A percentile compares a stretch with the other conserved stretches of the same genome.
phyloP scores from a whole-genome alignment of 192 early-diverging fungal genomes.

The Coemansia sp. region DNA sequence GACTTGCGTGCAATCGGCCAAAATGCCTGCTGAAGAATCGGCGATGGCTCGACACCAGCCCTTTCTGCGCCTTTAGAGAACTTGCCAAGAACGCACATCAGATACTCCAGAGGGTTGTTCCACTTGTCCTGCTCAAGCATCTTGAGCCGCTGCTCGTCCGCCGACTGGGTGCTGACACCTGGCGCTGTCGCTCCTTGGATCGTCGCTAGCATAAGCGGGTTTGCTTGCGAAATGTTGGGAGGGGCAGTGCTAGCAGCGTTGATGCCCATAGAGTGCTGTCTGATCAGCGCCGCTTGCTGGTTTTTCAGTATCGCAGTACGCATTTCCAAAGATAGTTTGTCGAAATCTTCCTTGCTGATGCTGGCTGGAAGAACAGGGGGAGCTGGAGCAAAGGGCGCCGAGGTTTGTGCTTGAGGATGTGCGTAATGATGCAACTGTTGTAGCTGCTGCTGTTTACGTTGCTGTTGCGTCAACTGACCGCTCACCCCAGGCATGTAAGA shows the following conservation, averaged over 20 bases:
- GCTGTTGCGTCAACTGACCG: constrained; percentile 1
- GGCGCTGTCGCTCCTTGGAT: constrained; percentile 16
- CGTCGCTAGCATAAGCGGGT: constrained; percentile 26
- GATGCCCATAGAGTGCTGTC: constrained; percentile 37
- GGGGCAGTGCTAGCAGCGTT: background rate
- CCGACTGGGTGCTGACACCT: constrained; percentile 8
- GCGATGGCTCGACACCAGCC: constrained; percentile 44
- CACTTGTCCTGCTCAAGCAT: constrained; percentile 51
- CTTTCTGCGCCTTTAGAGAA: constrained; percentile 42
- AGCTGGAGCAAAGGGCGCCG: constrained; percentile 29
- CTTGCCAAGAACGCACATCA: constrained; percentile 52
- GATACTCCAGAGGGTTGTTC: constrained; percentile 50
- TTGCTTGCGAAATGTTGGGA: background rate
- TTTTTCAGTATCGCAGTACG: constrained; percentile 31
- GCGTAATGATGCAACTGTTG: constrained; percentile 2
- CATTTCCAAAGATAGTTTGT: constrained; percentile 27
- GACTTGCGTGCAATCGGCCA: constrained; percentile 52
- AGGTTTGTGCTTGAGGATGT: background rate
- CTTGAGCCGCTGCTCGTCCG: constrained; percentile 35
- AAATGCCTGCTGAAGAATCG: constrained; percentile 55
- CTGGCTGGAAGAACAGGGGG: constrained; percentile 37
- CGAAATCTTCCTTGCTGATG: constrained; percentile 46
- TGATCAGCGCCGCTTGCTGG: constrained; percentile 41
- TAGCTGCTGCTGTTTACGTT: background rate
- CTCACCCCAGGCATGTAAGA: background rate